A percentile compares a stretch with the other conserved stretches of the same genome.
Conservation (phyloP, 352 stramenopile species). For the Globisporangium spiculum region DNA sequence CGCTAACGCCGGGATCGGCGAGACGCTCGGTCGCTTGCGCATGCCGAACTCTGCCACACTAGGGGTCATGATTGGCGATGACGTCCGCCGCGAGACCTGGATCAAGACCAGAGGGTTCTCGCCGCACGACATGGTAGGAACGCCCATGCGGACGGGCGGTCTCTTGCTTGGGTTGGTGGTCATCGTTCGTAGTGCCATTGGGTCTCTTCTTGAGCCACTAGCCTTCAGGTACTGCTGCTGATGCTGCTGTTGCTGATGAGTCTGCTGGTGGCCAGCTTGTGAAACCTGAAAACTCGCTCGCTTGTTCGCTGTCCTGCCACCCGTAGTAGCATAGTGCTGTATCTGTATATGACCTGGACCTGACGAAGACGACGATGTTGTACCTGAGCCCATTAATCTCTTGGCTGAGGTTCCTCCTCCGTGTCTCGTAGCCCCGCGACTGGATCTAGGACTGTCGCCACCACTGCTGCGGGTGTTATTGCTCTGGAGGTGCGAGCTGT, state of each 20-base stretch:
- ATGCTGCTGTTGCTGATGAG: neutral
- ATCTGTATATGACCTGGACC: neutral
- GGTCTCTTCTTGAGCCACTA: conserved; percentile 5
- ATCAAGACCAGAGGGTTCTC: conserved; percentile 32
- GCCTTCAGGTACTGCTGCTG: conserved; percentile 7
- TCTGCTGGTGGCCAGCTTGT: neutral
- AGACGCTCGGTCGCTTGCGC: conserved; percentile 48
- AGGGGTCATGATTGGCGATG: conserved; percentile 40
- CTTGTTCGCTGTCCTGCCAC: neutral
- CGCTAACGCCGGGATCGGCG: conserved; percentile 32
- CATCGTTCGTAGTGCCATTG: neutral
- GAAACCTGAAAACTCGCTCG: conserved; percentile 3
- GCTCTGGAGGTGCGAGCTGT: neutral
- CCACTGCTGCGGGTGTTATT: neutral
- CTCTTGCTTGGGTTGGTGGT: conserved; percentile 8
- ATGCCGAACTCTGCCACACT: conserved; percentile 29
- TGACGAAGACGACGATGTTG: neutral
- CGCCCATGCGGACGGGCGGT: conserved; percentile 10
- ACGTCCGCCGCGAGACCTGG: conserved; percentile 59
- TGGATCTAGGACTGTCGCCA: neutral
- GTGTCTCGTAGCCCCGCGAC: neutral
- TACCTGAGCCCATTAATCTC: neutral
- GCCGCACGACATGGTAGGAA: conserved; percentile 1
- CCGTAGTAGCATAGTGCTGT: neutral
- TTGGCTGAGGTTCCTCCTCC: neutral